Conservation (phyloP, 345 rosid species). For the Syzygium grande region DNA sequence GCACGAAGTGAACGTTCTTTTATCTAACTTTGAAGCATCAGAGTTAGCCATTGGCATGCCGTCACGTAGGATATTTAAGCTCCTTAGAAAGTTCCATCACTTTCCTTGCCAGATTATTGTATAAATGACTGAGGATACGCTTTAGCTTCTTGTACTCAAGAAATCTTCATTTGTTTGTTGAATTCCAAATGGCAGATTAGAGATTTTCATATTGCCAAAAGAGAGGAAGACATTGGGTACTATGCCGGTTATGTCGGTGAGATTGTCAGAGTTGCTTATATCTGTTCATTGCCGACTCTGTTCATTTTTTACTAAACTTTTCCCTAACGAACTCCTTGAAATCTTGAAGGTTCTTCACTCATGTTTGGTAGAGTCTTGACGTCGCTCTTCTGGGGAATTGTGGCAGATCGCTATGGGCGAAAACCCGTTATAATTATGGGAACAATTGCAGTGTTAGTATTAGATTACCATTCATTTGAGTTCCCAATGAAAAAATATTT, state of each 20-base stretch:
- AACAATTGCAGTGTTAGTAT: constrained; percentile 61
- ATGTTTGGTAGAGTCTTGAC: constrained; percentile 90
- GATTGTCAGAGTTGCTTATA: constrained; percentile 5
- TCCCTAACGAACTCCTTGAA: not conserved
- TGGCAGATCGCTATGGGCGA: constrained; percentile 89
- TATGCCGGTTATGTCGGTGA: constrained; percentile 89
- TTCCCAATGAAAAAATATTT: not conserved
- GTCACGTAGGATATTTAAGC: not conserved
- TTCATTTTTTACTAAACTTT: not conserved
- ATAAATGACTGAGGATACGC: not conserved
- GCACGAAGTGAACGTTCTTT: not conserved
- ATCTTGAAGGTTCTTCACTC: constrained; percentile 57
- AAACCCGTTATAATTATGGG: constrained; percentile 77
- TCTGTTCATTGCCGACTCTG: not conserved
- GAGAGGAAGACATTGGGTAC: constrained; percentile 82
- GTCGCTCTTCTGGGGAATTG: constrained; percentile 78
- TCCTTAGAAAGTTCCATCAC: not conserved
- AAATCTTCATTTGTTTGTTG: not conserved
- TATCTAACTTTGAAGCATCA: not conserved
- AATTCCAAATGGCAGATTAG: constrained; percentile 32
- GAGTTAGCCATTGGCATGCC: not conserved
- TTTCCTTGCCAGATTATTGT: not conserved
- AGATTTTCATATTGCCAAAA: constrained; percentile 67
- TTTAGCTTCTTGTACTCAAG: not conserved
- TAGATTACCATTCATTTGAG: not conserved